A percentile compares a stretch with the other conserved stretches of the same genome.
phyloP scores from a whole-genome alignment of 2,329 filamentous ascomycete genomes.

The Aspergillus thermomutatus region DNA sequence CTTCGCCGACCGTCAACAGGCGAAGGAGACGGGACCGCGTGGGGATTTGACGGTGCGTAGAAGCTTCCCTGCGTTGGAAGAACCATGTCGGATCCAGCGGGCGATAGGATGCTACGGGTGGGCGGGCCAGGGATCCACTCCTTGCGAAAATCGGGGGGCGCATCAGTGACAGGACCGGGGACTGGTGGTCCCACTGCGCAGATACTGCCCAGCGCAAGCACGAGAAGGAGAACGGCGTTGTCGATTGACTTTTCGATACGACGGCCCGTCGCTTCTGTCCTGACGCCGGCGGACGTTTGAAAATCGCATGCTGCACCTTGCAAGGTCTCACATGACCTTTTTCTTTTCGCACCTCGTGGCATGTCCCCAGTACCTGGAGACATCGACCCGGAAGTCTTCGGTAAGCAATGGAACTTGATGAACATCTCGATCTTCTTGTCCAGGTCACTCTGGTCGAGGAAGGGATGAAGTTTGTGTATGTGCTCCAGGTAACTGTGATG shows the following conservation, averaged over 20 bases:
- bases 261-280: slow-evolving; percentile 8
- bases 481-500: slow-evolving; percentile 56
- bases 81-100: slow-evolving; percentile 24
- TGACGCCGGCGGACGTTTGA: slow-evolving; percentile 17
- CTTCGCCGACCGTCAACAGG: slow-evolving; percentile 14
- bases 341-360: slow-evolving; percentile 34
- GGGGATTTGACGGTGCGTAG: slow-evolving; percentile 15
- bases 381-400: slow-evolving; percentile 5
- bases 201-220: slow-evolving; percentile 84
- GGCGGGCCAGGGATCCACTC: slow-evolving; percentile 26
- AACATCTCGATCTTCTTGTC: slow-evolving; percentile 52
- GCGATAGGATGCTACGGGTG: slow-evolving; percentile 24
- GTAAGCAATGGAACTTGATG: slow-evolving; percentile 46
- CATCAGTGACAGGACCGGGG: slow-evolving; percentile 52
- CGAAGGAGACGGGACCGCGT: slow-evolving; percentile 18
- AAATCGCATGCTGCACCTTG: slow-evolving; percentile 22
- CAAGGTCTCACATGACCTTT: slow-evolving; percentile 34
- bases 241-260: slow-evolving; percentile 61
- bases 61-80: slow-evolving; percentile 18
- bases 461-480: slow-evolving; percentile 63
- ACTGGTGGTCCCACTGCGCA: slow-evolving; percentile 54
- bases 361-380: slow-evolving; percentile 19
- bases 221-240: slow-evolving; percentile 76
- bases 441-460: slow-evolving; percentile 56
- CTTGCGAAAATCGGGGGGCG: slow-evolving; percentile 23